These are phyloP conservation scores for Pythium dissotocum DNA, from an alignment of 352 stramenopile species.

Conservation along the genomic window DNA sequence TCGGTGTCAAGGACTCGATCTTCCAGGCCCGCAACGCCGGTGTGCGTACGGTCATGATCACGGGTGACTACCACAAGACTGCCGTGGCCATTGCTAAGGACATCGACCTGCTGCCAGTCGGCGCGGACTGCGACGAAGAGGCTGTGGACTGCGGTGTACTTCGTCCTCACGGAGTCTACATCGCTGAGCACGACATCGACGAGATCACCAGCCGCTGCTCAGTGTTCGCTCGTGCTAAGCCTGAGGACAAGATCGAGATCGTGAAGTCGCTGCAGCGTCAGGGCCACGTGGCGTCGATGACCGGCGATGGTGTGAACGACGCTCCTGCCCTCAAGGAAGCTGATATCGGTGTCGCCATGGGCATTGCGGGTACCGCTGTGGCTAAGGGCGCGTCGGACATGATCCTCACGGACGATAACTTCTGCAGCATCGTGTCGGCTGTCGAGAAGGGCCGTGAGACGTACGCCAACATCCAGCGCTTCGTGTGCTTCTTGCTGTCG, in stretches of 20 bases:
- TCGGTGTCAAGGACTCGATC: slow-evolving; percentile 62
- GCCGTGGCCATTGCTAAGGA: slow-evolving; percentile 91
- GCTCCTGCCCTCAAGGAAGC: slow-evolving; percentile 95
- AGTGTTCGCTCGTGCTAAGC: slow-evolving; percentile 96
- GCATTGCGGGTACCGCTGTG: slow-evolving; percentile 96
- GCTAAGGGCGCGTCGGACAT: slow-evolving; percentile 98
- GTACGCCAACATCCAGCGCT: slow-evolving; percentile 97
- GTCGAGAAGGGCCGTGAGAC: slow-evolving; percentile 96
- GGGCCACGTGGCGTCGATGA: slow-evolving; percentile 92
- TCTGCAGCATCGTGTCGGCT: slow-evolving; percentile 96
- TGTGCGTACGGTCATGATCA: slow-evolving; percentile 91
- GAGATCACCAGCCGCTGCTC: slow-evolving; percentile 68
- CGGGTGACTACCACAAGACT: slow-evolving; percentile 94
- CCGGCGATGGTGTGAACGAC: slow-evolving; percentile 98
- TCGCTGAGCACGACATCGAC: slow-evolving; percentile 78
- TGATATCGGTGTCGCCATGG: slow-evolving; percentile 96
- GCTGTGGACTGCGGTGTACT: slow-evolving; percentile 73
- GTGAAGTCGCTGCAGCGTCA: slow-evolving; percentile 92
- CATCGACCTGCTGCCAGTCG: slow-evolving; percentile 83
- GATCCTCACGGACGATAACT: slow-evolving; percentile 98
- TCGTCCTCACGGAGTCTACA: slow-evolving; percentile 47
- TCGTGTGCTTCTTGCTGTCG: slow-evolving; percentile 97
- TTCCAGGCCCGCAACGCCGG: slow-evolving; percentile 50
- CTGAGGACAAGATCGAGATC: slow-evolving; percentile 95
- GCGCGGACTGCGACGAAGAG: slow-evolving; percentile 43